A percentile compares a stretch with the other conserved stretches of the same genome.
phyloP scores from a whole-genome alignment of 2,329 filamentous ascomycete genomes.

The Nemania sp. region DNA sequence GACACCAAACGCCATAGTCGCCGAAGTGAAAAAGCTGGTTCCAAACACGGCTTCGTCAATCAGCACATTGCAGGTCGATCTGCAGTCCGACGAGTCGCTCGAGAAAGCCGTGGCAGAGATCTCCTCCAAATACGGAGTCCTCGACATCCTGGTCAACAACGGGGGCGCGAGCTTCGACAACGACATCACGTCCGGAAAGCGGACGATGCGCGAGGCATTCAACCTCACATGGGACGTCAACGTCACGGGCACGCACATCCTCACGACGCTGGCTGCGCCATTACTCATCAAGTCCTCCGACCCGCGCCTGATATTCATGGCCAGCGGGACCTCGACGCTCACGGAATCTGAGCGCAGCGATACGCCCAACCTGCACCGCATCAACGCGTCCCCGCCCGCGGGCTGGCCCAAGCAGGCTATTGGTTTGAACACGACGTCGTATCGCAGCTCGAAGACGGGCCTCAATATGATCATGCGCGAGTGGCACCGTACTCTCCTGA shows the following conservation, averaged over 20 bases:
- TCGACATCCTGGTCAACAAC: constrained; percentile 56
- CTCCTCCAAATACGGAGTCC: constrained; percentile 39
- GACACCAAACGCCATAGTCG: constrained; percentile 26
- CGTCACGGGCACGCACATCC: constrained; percentile 44
- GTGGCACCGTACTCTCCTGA: constrained; percentile 44
- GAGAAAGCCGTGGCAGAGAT: constrained; percentile 45
- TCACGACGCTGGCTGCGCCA: constrained; percentile 43
- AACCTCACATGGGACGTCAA: constrained; percentile 49
- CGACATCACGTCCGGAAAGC: constrained; percentile 30
- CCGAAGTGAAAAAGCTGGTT: constrained; percentile 41
- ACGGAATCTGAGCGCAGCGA: constrained; percentile 34
- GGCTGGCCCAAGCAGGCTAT: constrained; percentile 47
- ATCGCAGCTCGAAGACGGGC: constrained; percentile 48
- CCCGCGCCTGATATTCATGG: constrained; percentile 52
- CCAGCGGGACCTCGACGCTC: constrained; percentile 46
- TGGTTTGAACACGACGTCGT: constrained; percentile 32
- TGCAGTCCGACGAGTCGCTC: constrained; percentile 52
- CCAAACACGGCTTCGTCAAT: constrained; percentile 43
- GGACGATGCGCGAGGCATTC: constrained; percentile 44
- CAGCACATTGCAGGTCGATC: constrained; percentile 49
- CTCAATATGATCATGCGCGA: constrained; percentile 55
- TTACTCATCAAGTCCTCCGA: constrained; percentile 48
- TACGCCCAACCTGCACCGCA: constrained; percentile 14
- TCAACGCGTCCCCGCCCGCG: constrained; percentile 29
- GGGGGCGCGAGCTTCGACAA: constrained; percentile 47